Evolutionary conservation across 352 stramenopile species (phyloP).

Genomic region (Phytophthora capsici): DNA sequence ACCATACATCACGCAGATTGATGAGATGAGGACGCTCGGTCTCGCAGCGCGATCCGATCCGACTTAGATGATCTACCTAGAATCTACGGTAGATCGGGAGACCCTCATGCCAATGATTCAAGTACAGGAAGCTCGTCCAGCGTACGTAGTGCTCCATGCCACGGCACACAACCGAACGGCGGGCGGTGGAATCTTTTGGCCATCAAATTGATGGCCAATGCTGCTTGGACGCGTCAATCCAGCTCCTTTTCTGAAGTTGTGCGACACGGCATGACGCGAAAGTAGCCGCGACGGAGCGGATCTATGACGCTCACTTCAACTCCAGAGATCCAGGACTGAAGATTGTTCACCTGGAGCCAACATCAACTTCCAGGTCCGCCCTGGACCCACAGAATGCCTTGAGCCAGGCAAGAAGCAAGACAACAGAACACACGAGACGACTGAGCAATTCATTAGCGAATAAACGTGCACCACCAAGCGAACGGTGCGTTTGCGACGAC

Average conservation of each 20-base stretch:
- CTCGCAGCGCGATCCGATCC: constrained; percentile 1
- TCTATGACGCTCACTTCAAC: constrained; percentile 24
- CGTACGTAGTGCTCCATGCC: too few relatives aligned
- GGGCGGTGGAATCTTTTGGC: too few relatives aligned
- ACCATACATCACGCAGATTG: constrained; percentile 3
- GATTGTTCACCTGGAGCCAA: constrained; percentile 3
- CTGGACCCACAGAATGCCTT: constrained; percentile 17
- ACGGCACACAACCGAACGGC: too few relatives aligned
- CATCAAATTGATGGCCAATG: neutral
- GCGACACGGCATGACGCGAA: constrained; percentile 27
- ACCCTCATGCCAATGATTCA: neutral
- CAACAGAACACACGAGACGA: neutral
- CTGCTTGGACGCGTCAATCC: constrained; percentile 11
- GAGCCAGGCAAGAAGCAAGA: neutral
- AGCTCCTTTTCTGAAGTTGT: constrained; percentile 22
- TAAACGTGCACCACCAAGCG: constrained; percentile 52
- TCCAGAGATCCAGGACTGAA: constrained; percentile 10
- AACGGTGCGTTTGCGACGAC: constrained; percentile 51
- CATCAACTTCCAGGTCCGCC: constrained; percentile 17
- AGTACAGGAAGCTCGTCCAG: neutral
- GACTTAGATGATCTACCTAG: too few relatives aligned
- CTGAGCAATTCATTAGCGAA: constrained; percentile 29
- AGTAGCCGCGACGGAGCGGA: neutral
- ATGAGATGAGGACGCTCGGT: constrained; percentile 16
- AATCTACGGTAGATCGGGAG: too few relatives aligned